Evolutionary conservation across 1,284 basidiomycete species (phyloP), one percentile per base, ranked within the genome.

Genomic region (Boletus subluridellus): DNA sequence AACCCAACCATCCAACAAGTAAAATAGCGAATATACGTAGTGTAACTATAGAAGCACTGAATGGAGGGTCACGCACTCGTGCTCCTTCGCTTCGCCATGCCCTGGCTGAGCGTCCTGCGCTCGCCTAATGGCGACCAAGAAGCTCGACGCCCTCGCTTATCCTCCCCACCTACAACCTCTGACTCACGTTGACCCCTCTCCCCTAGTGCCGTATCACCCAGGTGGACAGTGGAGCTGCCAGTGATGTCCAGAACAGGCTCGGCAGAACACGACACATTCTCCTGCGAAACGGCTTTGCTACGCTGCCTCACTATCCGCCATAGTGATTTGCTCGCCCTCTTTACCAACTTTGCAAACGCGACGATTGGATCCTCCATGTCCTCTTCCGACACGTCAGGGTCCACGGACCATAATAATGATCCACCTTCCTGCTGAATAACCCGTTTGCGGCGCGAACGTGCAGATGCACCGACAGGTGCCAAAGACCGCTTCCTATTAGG

Each of bases 381-480:
- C 42, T 65, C 63, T 37, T 68, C 66, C 53, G 67, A 65, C 37
- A 55, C 34, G 35, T 70, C 66, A 32, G 65, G 63, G 46, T 69
- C 73, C 38, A 60, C 49, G 32, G 60, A 63, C 67, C 67, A 76
- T 50, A 64, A 57, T 52, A 62, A 55, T 24, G 56, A 62, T 60
- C 52, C 63, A 55, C 62, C 65, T 58, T 65, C 65, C 45, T 59
- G 54, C 21, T 59, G 52, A 26, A 57, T 46, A 42, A 32, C 32
- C 9, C 42, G 52, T 56, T 72, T 74, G 54, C 76, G 70, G 44
- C 76, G 73, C 30, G 77, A 77, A 52, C 84, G 82, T n/a, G 81
- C 83, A 52, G 84, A 81, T 63, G 86, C 80, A 30, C 87, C 87
- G 17, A 89, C 76, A 17, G 83, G 85, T n/a, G 78, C 74, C 47